Conservation (phyloP, 2,329 filamentous ascomycete genomes). For the Plectosphaerella sp. region DNA sequence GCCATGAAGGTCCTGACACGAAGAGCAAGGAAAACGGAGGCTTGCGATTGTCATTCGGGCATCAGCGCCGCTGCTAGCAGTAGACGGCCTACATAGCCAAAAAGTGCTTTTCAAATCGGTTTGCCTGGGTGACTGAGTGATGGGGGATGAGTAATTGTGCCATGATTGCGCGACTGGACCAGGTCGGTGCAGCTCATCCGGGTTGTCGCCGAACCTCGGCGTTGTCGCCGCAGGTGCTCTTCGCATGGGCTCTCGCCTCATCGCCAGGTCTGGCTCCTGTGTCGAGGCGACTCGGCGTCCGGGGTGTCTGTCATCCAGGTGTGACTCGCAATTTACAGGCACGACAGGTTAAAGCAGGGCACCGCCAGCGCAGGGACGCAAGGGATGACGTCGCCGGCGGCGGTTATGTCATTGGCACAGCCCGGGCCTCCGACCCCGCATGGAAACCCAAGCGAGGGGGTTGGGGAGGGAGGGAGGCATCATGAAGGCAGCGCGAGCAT, state of each 20-base stretch:
- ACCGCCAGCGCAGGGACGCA: not conserved
- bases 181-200: not conserved
- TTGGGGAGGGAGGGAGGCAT: not conserved
- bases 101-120: not conserved
- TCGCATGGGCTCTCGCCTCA: too few species aligned
- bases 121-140: not conserved
- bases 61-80: not conserved
- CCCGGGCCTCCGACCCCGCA: not conserved
- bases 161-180: too few species aligned
- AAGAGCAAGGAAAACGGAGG: not conserved
- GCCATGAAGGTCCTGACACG: not conserved
- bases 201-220: not conserved
- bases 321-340: not conserved
- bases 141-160: not conserved
- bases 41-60: not conserved
- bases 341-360: not conserved
- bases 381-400: slow-evolving; percentile 1
- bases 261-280: too few species aligned
- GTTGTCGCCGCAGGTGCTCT: not conserved
- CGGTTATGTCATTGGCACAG: not conserved
- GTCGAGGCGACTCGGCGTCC: not conserved
- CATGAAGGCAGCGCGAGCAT: not conserved
- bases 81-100: not conserved
- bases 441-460: not conserved
- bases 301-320: not conserved